Conservation (phyloP, 495 filamentous ascomycete genomes). For the Xylaria cubensis region DNA sequence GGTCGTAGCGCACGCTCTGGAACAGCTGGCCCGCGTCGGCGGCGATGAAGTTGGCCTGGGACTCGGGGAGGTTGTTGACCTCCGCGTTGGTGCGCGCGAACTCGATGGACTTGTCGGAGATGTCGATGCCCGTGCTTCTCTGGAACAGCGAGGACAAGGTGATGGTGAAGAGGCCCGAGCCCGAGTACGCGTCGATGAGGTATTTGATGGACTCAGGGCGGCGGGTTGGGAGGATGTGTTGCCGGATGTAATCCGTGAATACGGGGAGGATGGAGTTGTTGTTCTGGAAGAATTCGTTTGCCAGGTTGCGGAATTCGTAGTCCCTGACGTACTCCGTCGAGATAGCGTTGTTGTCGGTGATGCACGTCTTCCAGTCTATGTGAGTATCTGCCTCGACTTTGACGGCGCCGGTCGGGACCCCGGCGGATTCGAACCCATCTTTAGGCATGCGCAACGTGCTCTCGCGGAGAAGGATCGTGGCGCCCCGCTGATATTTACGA, state of each 20-base stretch:
- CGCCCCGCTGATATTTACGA: conserved; percentile 75
- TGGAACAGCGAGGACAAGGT: conserved; percentile 82
- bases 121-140: conserved; percentile 58
- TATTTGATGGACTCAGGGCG: conserved; percentile 63
- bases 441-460: conserved; percentile 75
- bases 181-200: conserved; percentile 96
- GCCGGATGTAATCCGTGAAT: conserved; percentile 91
- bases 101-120: conserved; percentile 70
- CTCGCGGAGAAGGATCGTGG: conserved; percentile 88
- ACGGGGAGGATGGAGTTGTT: conserved; percentile 96
- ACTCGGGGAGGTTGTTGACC: conserved; percentile 69
- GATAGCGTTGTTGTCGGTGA: conserved; percentile 81
- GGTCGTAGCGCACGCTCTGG: conserved; percentile 68
- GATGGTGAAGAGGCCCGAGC: conserved; percentile 95
- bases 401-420: conserved; percentile 34
- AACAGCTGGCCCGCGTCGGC: conserved; percentile 87
- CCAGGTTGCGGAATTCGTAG: conserved; percentile 87
- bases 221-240: conserved; percentile 65
- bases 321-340: conserved; percentile 85
- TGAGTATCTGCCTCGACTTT: conserved; percentile 53
- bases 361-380: conserved; percentile 80
- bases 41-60: conserved; percentile 74
- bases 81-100: conserved; percentile 79
- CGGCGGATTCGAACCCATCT: conserved; percentile 23
- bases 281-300: conserved; percentile 97